Conservation (phyloP, 179 eudicot genomes). For the Sideroxylon spinosum region DNA sequence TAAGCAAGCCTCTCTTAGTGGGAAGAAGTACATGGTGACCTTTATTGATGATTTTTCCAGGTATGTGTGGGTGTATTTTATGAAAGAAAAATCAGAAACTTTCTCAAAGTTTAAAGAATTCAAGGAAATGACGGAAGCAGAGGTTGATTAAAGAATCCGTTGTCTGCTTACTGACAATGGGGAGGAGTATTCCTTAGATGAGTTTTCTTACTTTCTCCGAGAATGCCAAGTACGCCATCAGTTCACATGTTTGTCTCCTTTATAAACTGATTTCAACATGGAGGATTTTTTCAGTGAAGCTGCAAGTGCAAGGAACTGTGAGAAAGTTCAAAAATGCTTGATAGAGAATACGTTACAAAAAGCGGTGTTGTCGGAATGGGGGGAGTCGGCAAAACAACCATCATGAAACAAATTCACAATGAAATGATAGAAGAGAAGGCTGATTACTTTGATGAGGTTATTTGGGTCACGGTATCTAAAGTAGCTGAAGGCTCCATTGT, state of each 20-base stretch:
- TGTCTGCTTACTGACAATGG: slow-evolving; percentile 17
- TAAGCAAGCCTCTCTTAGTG: slow-evolving; percentile 5
- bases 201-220: background rate
- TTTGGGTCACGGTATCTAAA: background rate
- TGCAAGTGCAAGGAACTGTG: background rate
- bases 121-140: background rate
- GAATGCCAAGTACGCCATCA: slow-evolving; percentile 6
- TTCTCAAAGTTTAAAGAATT: slow-evolving; percentile 21
- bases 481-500: background rate
- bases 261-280: no score
- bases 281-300: background rate
- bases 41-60: slow-evolving; percentile 17
- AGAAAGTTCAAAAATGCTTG: background rate
- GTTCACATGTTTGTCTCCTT: no score
- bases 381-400: background rate
- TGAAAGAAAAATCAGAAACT: slow-evolving; percentile 21
- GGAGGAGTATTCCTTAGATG: slow-evolving; percentile 11
- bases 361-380: background rate
- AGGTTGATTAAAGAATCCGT: background rate
- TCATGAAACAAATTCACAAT: background rate
- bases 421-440: no score
- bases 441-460: background rate
- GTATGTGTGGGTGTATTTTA: slow-evolving; percentile 20
- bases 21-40: background rate
- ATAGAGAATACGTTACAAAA: background rate